Evolutionary conservation across 306 rosid genomes (phyloP), one percentile per base, ranked within the genome.

Genomic region (Malus sieversii): DNA sequence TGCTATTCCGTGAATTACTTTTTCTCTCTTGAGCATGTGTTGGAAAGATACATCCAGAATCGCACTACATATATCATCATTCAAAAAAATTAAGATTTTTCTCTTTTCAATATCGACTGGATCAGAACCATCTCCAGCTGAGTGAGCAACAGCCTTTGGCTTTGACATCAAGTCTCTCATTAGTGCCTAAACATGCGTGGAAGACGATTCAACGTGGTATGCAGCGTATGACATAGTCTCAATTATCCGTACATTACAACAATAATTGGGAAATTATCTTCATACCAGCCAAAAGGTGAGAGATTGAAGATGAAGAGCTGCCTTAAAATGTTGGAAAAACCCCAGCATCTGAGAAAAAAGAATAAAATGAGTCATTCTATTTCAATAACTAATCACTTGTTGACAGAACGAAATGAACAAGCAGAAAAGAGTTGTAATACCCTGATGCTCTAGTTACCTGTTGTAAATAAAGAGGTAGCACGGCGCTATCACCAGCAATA

Each of bases 271-370:
- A 79, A 11, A 61, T 63, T 29, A 14, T 65, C 75, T 71, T 77
- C 89, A 27, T 92, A 96, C 99, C 97, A 96, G 92, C 99, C 96
- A 96, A 85, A 96, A 96, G 32, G 81, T 76, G 77, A 92, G 79
- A 71, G 99, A 87, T 30, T 92, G 99, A 77, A 83, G 87, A 89
- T 96, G 99, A 90, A 90, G 85, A 33, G 82, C 96, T 45, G 92
- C 83, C 88, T 92, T 96, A 80, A 77, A 79, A 85, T 96, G 96
- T 81, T 74, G 89, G 79, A 87, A 96, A 85, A 92, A 92, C 29
- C 96, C 93, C 76, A 89, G 84, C 99, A 92, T 96, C 99, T 96
- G 88, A 81, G 64, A 84, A 74, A 77, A 51, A 71, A 57, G 30
- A 75, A 67, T 33, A 78, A 59, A 72, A 67, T 57, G 8, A 19